These are phyloP conservation scores for Periconia digitata DNA, from an alignment of 2,329 filamentous ascomycete genomes.

Conservation along the genomic window DNA sequence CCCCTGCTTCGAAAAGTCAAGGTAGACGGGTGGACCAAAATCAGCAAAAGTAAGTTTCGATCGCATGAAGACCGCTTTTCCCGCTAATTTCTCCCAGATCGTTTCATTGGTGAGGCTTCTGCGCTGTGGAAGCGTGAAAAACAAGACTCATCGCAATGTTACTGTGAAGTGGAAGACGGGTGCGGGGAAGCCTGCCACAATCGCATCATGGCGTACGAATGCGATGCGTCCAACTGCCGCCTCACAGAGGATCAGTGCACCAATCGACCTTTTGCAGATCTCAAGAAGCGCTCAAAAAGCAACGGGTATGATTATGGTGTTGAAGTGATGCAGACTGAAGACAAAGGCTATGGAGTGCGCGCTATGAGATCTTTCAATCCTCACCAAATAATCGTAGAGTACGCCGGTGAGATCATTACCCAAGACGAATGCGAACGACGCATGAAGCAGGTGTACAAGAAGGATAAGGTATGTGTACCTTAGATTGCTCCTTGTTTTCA, in stretches of 20 bases:
- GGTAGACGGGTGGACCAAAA: constrained; percentile 88
- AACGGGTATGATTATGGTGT: constrained; percentile 91
- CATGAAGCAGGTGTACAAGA: constrained; percentile 91
- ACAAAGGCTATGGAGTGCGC: constrained; percentile 88
- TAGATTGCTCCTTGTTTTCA: not conserved
- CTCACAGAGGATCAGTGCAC: constrained; percentile 72
- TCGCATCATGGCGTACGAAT: constrained; percentile 96
- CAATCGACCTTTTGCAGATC: constrained; percentile 83
- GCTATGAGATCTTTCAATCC: constrained; percentile 85
- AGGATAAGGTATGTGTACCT: constrained; percentile 72
- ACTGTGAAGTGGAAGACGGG: constrained; percentile 62
- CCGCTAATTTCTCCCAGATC: constrained; percentile 59
- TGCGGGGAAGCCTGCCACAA: constrained; percentile 93
- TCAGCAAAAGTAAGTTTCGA: constrained; percentile 75
- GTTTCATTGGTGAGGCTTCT: constrained; percentile 83
- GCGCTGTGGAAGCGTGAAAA: constrained; percentile 80
- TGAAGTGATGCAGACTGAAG: constrained; percentile 86
- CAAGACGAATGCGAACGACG: constrained; percentile 89
- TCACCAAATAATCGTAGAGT: constrained; percentile 97
- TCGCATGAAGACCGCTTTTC: constrained; percentile 9
- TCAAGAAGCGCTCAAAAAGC: constrained; percentile 68
- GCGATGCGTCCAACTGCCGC: constrained; percentile 85
- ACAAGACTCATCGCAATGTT: constrained; percentile 70
- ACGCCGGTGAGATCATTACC: constrained; percentile 96
- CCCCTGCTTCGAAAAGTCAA: constrained; percentile 85